Base-by-base conservation (phyloP, 192 early-diverging fungal genomes). In the Podila epicladia region DNA sequence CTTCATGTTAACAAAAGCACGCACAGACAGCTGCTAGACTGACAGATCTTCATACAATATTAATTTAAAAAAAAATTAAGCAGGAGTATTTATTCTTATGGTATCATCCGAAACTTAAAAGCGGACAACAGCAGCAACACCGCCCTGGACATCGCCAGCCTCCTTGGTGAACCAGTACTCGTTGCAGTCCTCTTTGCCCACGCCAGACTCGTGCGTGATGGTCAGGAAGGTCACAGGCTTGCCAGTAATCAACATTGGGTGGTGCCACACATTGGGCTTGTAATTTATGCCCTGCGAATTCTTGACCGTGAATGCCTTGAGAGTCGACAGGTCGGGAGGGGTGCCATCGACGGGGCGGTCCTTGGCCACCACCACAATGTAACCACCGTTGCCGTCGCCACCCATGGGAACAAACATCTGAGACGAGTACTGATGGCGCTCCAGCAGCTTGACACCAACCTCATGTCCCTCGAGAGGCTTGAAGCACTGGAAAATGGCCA, bases 401-500 rank as follows among this genome's bases (percentile, higher is more conserved):
- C 75, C 82, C 86, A 97, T 93, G 9, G 96, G 96, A 65, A 96
- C 89, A 85, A 97, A 97, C 35, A 91, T 83, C 77, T 96, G 96
- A 1, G 93, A 90, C 37, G 93, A 95, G 85, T 92, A 93, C 24
- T 91, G 86, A 66, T 97, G 96, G 17, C 95, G 87, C 85, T 97
- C 96, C 31, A 97, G 85, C 35, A 97, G 71, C 72, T 89, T 89
- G 57, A 94, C 83, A 48, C 82, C 82, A 74, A 95, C 90, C 17
- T 72, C 66, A 7, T 82, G 86, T 5, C 89, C 69, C 20, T 77
- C 68, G 8, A 62, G 65, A 24, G 82, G 75, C n/a, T 87, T 85
- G 51, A 65, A 62, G 41, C 89, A 92, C 15, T 84, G 88, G 72
- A 92, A 94, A 38, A 96, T 86, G 62, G 92, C 93, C 73, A 96